phyloP scores from a whole-genome alignment of 129 eudicot genomes.

The Helichrysum umbraculigerum region DNA sequence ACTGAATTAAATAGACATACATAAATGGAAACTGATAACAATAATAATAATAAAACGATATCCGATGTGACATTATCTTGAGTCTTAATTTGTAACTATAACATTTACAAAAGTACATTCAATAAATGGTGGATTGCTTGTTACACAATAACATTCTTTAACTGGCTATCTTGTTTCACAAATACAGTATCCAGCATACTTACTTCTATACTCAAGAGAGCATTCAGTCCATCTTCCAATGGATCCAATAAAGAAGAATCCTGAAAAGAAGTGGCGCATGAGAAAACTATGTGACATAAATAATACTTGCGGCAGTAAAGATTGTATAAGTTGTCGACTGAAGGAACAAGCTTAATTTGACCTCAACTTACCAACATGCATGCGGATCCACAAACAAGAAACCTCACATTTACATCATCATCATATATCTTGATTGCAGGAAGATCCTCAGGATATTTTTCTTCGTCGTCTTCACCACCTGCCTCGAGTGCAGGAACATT shows the following conservation, averaged over 20 bases:
- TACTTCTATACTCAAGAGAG: constrained; percentile 91
- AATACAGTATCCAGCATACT: constrained; percentile 34
- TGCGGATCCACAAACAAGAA: constrained; percentile 81
- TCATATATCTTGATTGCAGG: constrained; percentile 92
- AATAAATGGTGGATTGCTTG: not conserved
- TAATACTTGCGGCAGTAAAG: not conserved
- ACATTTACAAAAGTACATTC: not conserved
- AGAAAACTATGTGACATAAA: constrained; percentile 28
- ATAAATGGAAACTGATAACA: not conserved
- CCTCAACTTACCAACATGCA: constrained; percentile 50
- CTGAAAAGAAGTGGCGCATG: constrained; percentile 40
- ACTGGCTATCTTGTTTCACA: constrained; percentile 6
- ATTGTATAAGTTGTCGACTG: constrained; percentile 6
- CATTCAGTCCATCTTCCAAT: constrained; percentile 89
- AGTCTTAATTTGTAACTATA: not conserved
- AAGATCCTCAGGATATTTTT: constrained; percentile 61
- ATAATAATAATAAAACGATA: too few species aligned
- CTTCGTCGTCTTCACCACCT: constrained; percentile 73
- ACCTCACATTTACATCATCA: constrained; percentile 69
- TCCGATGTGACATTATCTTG: not conserved
- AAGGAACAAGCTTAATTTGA: not conserved
- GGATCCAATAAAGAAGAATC: constrained; percentile 70
- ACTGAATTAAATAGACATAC: not conserved
- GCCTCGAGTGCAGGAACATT: constrained; percentile 64
- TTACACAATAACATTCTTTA: constrained; percentile 1